Evolutionary conservation across 2,329 filamentous ascomycete species (phyloP), one percentile per base, ranked within the genome.

Genomic region (Trichophyton benhamiae): DNA sequence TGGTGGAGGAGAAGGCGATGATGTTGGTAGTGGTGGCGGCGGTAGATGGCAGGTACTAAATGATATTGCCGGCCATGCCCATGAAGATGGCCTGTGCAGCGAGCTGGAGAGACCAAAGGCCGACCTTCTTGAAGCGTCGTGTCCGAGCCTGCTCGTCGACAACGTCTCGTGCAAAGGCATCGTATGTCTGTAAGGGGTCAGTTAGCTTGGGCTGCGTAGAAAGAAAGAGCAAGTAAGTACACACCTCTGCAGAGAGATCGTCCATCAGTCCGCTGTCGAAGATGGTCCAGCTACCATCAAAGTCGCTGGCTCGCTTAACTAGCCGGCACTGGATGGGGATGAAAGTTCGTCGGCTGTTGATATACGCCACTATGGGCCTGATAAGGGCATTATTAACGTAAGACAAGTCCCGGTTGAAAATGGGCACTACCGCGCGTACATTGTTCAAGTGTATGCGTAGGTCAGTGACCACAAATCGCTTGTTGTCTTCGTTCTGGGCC

Each of bases 301-400:
- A 99, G 72, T 99, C 94, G 63, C 82, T 82, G 17, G 86, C 82
- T 5, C 86, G 85, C 78, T 99, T 99, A 65, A 97, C 90, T 57
- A 99, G 89, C 63, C 92, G 87, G 76, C 94, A 97, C 68, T 87
- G 88, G 68, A 99, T 90, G 27, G 94, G 94, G 49, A 99, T 97
- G 70, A 96, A 97, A 0, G 92, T 95, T 70, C 87, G 87, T 72
- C 91, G 89, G 48, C 90, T 89, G 75, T 99, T 99, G 75, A 99
- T 97, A 73, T 97, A 99, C 5, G 94, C 94, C 46, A 99, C 91
- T 64, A 99, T 99, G 15, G 94, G 94, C 3, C 94, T 85, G 41
- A 97, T 89, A 3, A 97, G 84, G 1, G 94, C 91, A 72, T 95
- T 95, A 75, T 96, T 97, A 69, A 96, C 88, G 72, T 97, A 99